Conservation (phyloP, 2,329 filamentous ascomycete species). For the Colletotrichum sidae region DNA sequence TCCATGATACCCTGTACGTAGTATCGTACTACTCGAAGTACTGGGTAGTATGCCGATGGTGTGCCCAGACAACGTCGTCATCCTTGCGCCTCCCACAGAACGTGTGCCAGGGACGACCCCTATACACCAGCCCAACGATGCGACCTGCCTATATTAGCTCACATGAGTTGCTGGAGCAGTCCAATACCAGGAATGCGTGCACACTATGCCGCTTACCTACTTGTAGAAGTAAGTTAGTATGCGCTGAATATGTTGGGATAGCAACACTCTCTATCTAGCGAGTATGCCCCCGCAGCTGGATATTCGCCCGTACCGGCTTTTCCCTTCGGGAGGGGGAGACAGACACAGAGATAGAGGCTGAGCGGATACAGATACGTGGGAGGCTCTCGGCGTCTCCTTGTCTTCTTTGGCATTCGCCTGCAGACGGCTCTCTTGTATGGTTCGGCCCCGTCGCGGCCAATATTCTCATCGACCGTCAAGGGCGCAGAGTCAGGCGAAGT, state of each 20-base stretch:
- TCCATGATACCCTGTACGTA: too few relatives aligned
- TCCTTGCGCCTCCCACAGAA: conserved; percentile 17
- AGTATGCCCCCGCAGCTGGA: too few relatives aligned
- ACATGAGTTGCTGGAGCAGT: conserved; percentile 7
- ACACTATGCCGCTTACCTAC: too few relatives aligned
- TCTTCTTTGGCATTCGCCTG: not conserved
- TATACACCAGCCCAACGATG: not conserved
- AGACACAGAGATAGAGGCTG: too few relatives aligned
- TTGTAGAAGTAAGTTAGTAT: too few relatives aligned
- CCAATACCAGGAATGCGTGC: too few relatives aligned
- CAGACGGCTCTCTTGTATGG: not conserved
- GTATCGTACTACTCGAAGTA: too few relatives aligned
- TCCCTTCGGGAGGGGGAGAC: not conserved
- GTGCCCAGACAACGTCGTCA: conserved; percentile 6
- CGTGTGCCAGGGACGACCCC: conserved; percentile 16
- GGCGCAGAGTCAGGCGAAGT: conserved; percentile 23
- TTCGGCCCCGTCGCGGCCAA: conserved; percentile 5
- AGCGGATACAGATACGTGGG: not conserved
- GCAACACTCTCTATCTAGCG: too few relatives aligned
- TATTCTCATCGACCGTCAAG: conserved; percentile 9
- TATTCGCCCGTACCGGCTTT: not conserved
- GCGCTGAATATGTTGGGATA: too few relatives aligned
- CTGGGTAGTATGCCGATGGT: not conserved
- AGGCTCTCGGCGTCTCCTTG: not conserved
- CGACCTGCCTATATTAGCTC: conserved; percentile 26